Evolutionary conservation across 768 basidiomycete species (phyloP).

Genomic region (Termitomyces bulborhizus): DNA sequence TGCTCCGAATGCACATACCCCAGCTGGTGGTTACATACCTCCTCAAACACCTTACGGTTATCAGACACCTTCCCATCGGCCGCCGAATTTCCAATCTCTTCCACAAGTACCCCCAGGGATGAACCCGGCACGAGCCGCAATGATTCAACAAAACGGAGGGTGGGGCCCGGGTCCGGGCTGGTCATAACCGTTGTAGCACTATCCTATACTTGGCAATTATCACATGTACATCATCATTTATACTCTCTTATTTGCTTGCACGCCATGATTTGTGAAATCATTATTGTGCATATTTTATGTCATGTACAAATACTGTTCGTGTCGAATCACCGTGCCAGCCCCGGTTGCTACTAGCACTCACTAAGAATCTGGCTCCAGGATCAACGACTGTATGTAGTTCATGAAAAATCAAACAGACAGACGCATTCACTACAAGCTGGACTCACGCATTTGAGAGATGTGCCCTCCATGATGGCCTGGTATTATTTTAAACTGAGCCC

Average conservation of each 20-base stretch:
- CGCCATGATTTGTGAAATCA: background rate
- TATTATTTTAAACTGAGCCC: conserved; percentile 89
- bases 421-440: background rate
- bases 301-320: conserved; percentile 85
- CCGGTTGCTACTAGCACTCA: conserved; percentile 89
- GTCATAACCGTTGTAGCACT: conserved; percentile 8
- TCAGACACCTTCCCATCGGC: conserved; percentile 43
- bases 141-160: conserved; percentile 42
- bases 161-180: conserved; percentile 19
- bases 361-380: conserved; percentile 74
- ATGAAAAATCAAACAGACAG: conserved; percentile 5
- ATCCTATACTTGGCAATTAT: conserved; percentile 1
- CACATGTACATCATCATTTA: conserved; percentile 6
- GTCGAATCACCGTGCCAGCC: conserved; percentile 94
- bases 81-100: conserved; percentile 31
- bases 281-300: conserved; percentile 47
- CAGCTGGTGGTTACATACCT: conserved; percentile 19
- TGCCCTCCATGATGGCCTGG: conserved; percentile 95
- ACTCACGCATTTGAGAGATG: conserved; percentile 88
- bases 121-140: conserved; percentile 61
- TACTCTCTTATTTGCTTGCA: background rate
- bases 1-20: conserved; percentile 20
- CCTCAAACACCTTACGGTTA: conserved; percentile 37
- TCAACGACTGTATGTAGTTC: conserved; percentile 69
- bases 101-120: conserved; percentile 49